A percentile compares a stretch with the other conserved stretches of the same genome.
Evolutionary conservation across 306 rosid species (phyloP).

Genomic region (Hippophae gyantsensis): DNA sequence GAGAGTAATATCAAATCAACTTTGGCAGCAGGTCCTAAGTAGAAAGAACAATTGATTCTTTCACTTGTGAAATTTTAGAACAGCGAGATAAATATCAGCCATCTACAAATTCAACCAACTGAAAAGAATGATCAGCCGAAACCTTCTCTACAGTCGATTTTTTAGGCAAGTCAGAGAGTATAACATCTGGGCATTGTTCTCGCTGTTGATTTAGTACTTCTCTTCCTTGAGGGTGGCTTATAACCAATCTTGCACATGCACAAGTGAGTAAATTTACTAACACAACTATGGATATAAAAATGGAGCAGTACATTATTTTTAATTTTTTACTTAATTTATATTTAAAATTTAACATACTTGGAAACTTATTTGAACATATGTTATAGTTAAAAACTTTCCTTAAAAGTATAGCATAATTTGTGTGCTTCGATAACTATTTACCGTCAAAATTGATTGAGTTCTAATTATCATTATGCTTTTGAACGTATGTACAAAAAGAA

Average conservation of each 20-base stretch:
- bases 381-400: no score
- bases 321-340: no score
- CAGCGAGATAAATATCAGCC: constrained; percentile 61
- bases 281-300: not conserved
- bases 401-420: no score
- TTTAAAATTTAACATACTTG: no score
- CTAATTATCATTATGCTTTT: no score
- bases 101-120: constrained; percentile 53
- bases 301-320: not conserved
- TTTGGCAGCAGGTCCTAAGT: no score
- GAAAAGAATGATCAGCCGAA: constrained; percentile 54
- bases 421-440: no score
- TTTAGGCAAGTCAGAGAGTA: constrained; percentile 65
- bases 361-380: no score
- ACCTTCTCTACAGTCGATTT: constrained; percentile 40
- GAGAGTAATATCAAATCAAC: not conserved
- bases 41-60: not conserved
- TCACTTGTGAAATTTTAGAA: constrained; percentile 32
- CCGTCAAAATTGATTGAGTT: no score
- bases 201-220: constrained; percentile 45
- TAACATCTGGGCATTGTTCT: constrained; percentile 42
- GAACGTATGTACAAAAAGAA: not conserved
- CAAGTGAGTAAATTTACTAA: not conserved
- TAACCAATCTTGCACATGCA: constrained; percentile 69
- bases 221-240: constrained; percentile 84